Percentiles rank a stretch among this genome's conserved stretches.
Conservation (phyloP, 768 basidiomycete genomes). For the Cystofilobasidium capitatum region DNA sequence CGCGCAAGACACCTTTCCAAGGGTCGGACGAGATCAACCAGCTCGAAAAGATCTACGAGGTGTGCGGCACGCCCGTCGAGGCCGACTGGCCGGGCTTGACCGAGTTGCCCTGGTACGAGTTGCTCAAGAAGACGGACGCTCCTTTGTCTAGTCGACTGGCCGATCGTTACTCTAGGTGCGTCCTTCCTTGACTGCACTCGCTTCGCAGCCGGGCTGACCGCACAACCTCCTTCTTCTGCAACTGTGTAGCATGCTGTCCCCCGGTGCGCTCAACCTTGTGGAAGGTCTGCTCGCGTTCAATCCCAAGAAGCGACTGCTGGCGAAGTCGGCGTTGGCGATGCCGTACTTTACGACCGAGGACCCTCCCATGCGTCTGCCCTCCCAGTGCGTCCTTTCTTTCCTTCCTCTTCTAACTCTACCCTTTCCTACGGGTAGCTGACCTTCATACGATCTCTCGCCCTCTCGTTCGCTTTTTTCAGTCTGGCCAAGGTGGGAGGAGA, state of each 20-base stretch:
- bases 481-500: constrained; percentile 77
- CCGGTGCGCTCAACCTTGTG: constrained; percentile 77
- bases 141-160: constrained; percentile 61
- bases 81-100: constrained; percentile 73
- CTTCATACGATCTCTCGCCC: neutral
- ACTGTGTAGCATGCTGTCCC: constrained; percentile 65
- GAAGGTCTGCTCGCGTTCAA: constrained; percentile 71
- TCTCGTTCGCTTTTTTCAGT: constrained; percentile 41
- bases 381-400: constrained; percentile 52
- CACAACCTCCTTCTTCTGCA: neutral
- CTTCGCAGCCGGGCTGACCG: neutral
- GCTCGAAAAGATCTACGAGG: constrained; percentile 79
- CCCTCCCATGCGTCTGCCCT: constrained; percentile 62
- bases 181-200: neutral
- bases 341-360: constrained; percentile 76
- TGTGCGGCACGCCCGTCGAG: constrained; percentile 74
- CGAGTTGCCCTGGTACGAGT: constrained; percentile 92
- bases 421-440: neutral
- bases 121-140: constrained; percentile 68
- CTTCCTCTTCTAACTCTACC: constrained; percentile 2
- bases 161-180: constrained; percentile 73
- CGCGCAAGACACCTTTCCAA: constrained; percentile 93
- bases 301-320: constrained; percentile 64
- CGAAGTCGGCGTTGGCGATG: constrained; percentile 65
- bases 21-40: constrained; percentile 87